Percentiles rank a stretch among this genome's conserved stretches.
phyloP scores from a whole-genome alignment of 2,329 filamentous ascomycete species.

The Aspergillus aculeatinus region DNA sequence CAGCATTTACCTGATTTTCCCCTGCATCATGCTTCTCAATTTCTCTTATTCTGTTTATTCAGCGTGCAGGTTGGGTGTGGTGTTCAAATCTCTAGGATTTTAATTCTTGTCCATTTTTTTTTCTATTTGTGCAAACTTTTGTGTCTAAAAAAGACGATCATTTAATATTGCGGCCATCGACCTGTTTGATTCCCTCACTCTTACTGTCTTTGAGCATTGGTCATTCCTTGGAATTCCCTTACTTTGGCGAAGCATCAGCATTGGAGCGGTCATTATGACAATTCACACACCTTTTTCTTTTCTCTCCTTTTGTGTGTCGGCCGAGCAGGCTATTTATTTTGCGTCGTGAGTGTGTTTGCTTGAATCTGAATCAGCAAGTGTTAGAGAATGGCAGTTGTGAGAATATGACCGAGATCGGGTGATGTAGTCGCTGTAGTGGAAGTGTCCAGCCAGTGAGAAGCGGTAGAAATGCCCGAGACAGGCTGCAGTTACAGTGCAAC shows the following conservation, averaged over 20 bases:
- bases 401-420: background rate
- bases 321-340: background rate
- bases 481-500: too few species aligned
- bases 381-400: too few species aligned
- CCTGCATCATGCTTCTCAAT: constrained; percentile 11
- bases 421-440: background rate
- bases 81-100: constrained; percentile 10
- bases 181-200: background rate
- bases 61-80: constrained; percentile 16
- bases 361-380: background rate
- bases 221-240: constrained; percentile 2
- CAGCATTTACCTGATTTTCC: background rate
- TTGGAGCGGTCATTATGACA: constrained; percentile 10
- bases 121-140: background rate
- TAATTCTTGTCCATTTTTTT: constrained; percentile 3
- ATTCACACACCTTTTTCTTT: constrained; percentile 2
- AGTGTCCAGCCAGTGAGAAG: background rate
- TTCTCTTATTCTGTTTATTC: constrained; percentile 21
- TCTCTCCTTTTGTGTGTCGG: background rate
- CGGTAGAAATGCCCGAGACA: background rate
- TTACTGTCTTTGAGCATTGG: background rate
- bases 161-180: background rate
- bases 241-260: background rate
- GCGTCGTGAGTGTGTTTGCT: background rate
- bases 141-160: background rate